Base-by-base conservation (phyloP, 192 early-diverging fungal species). In the Pecoramyces ruminantium region DNA sequence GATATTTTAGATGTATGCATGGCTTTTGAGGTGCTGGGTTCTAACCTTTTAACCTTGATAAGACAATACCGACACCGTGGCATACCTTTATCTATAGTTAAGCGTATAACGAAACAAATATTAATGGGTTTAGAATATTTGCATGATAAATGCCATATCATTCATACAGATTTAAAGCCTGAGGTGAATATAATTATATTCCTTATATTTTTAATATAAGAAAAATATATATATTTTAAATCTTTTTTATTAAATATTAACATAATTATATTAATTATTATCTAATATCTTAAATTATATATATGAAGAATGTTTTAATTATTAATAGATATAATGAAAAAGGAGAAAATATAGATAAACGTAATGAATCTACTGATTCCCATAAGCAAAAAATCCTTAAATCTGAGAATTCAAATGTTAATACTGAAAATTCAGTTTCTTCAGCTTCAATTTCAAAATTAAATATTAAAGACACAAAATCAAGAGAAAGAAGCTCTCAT, bases 141-240 rank as follows among this genome's bases (percentile, higher is more conserved):
- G 82, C 97, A 99, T 85, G 87, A 91, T 2, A 92, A 94, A 77
- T 99, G 97, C 86, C 90, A 91, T 34, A 96, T 99, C 80, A 97
- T 99, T 80, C 97, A 99, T 86, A 99, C 97, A 0, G 97, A 99
- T 85, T 84, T 99, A 58, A 99, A 99, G 83, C 97, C 96, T 13
- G 97, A 67, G 51, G 51, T 67, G n/a, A 21, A 21, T n/a, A n/a
- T n/a, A n/a, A n/a, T n/a, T n/a, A n/a, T n/a, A n/a, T n/a, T n/a
- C n/a, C n/a, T n/a, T n/a, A n/a, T n/a, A n/a, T n/a, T n/a, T n/a
- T n/a, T n/a, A n/a, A n/a, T n/a, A n/a, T n/a, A n/a, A n/a, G n/a
- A n/a, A n/a, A n/a, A n/a, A n/a, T n/a, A n/a, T n/a, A n/a, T n/a
- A n/a, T n/a, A n/a, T n/a, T n/a, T n/a, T n/a, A n/a, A n/a, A n/a